These are phyloP conservation scores for Mucor indicus DNA, from an alignment of 371 early-diverging fungal genomes.

Conservation along the genomic window DNA sequence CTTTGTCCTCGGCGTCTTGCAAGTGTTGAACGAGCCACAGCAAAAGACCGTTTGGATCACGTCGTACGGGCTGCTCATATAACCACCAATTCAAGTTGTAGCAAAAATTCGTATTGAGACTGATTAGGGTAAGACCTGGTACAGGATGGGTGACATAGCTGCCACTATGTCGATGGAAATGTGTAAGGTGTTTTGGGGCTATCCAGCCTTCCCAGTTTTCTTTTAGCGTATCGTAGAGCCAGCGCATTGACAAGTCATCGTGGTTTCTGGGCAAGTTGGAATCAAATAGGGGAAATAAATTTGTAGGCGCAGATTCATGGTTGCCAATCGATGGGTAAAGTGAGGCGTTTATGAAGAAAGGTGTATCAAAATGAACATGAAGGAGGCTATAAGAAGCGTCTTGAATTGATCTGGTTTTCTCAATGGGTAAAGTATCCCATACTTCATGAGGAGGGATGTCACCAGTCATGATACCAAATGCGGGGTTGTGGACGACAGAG, in stretches of 20 bases:
- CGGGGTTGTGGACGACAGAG: constrained; percentile 33
- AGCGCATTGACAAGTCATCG: constrained; percentile 25
- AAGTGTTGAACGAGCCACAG: constrained; percentile 50
- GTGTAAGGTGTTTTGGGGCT: constrained; percentile 14
- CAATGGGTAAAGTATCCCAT: constrained; percentile 47
- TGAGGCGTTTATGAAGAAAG: constrained; percentile 24
- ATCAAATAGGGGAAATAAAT: constrained; percentile 41
- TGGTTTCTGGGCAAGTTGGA: constrained; percentile 31
- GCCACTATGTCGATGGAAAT: constrained; percentile 38
- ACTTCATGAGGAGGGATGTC: constrained; percentile 66
- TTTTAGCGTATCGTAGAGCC: constrained; percentile 52
- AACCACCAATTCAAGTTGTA: constrained; percentile 7
- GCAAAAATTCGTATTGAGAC: constrained; percentile 51
- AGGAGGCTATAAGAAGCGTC: constrained; percentile 32
- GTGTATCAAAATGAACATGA: constrained; percentile 39
- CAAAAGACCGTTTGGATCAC: constrained; percentile 53
- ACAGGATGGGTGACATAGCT: constrained; percentile 47
- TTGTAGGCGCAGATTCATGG: constrained; percentile 52
- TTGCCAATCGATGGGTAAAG: constrained; percentile 60
- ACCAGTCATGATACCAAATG: constrained; percentile 58
- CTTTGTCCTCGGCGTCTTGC: constrained; percentile 54
- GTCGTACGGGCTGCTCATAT: constrained; percentile 31
- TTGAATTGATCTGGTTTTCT: constrained; percentile 42
- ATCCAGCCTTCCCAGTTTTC: constrained; percentile 56
- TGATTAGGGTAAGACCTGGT: constrained; percentile 51